Evolutionary conservation across 441 rosid species (phyloP).

Genomic region (Manihot esculenta): DNA sequence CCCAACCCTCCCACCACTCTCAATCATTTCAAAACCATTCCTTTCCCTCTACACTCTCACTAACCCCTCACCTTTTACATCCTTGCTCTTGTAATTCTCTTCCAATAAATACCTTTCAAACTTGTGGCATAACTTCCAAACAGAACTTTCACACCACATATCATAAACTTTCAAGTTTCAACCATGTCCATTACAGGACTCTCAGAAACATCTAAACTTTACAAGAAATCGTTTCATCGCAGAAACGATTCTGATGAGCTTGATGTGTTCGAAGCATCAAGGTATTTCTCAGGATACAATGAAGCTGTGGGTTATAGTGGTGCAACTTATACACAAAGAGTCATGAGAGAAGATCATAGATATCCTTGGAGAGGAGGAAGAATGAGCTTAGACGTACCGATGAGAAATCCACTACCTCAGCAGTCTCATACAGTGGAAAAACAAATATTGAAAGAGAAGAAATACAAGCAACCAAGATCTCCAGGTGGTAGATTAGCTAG

Average conservation of each 20-base stretch:
- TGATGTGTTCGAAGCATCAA: constrained; percentile 86
- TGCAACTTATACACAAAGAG: constrained; percentile 39
- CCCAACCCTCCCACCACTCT: constrained; percentile 34
- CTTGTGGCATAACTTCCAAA: constrained; percentile 22
- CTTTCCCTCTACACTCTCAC: constrained; percentile 9
- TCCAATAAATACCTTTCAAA: constrained; percentile 3
- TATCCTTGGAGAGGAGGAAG: constrained; percentile 56
- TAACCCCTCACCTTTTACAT: not conserved
- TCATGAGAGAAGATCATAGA: constrained; percentile 42
- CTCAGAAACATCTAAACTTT: constrained; percentile 45
- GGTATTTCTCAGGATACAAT: constrained; percentile 74
- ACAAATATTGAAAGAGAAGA: constrained; percentile 57
- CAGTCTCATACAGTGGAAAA: constrained; percentile 40
- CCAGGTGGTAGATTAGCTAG: constrained; percentile 91
- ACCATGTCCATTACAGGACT: constrained; percentile 63
- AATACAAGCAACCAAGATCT: constrained; percentile 82
- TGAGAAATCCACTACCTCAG: constrained; percentile 41
- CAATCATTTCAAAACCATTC: constrained; percentile 45
- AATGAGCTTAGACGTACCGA: constrained; percentile 66
- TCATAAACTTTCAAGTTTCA: constrained; percentile 12
- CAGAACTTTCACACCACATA: constrained; percentile 4
- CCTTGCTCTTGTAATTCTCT: constrained; percentile 9
- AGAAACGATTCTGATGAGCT: constrained; percentile 75
- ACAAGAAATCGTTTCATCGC: constrained; percentile 48
- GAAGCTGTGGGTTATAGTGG: constrained; percentile 42